Evolutionary conservation across 2,329 filamentous ascomycete genomes (phyloP), one percentile per base, ranked within the genome.

Genomic region (Aspergillus intermedius): DNA sequence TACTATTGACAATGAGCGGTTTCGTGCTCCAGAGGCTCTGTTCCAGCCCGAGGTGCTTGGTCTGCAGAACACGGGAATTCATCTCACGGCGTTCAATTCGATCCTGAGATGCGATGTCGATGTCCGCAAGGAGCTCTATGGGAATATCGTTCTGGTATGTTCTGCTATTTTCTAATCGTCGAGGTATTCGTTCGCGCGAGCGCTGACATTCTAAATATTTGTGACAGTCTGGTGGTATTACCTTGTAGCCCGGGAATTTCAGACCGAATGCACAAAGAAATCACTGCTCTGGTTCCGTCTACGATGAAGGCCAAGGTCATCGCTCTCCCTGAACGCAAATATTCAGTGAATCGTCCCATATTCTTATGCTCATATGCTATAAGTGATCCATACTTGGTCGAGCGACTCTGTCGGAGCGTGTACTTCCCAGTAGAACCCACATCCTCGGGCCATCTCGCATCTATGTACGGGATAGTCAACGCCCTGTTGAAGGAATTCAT

Each of bases 231-330:
- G 93, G 93, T 87, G 93, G 93, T 84, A 98, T 93, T 72, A 98
- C 93, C 76, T 97, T 98, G 93, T 98, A 97, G n/a, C 83, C 93
- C 93, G 68, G 93, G 93, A 90, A 95, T 98, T 78, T 95, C 91
- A 75, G 93, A 98, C 83, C 93, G 93, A 84, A 97, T 98, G 93
- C 93, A 98, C 81, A 97, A 98, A 89, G 93, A 98, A 83, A 97
- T 98, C 76, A 97, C 91, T 75, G 87, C 91, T 74, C 88, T 98
- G 78, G 93, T 93, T 74, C 93, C 93, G 71, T 97, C 93, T 61
- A 96, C 91, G 71, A 97, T 98, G 93, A 97, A 97, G 89, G 91
- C 97, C 84, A 97, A 97, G 88, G 97, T 98, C 80, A 97, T 98
- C 74, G 93, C 93, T 80, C 93, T 93, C 67, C 93, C 93, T 64